Conservation (phyloP, 2,329 filamentous ascomycete genomes). For the Colletotrichum chlorophyti region DNA sequence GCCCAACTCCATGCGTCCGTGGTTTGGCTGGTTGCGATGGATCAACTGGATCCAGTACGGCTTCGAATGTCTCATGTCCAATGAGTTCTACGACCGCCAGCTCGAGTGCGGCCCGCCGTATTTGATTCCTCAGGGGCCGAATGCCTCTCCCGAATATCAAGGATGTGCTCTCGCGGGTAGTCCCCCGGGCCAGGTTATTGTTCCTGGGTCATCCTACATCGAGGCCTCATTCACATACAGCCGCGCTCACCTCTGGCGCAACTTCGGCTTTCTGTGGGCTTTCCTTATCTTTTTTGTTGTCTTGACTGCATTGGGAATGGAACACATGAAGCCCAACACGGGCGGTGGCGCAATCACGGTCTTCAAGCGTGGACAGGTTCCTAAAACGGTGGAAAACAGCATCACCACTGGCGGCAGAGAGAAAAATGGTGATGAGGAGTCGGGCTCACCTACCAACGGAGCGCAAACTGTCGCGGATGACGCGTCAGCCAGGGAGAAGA, state of each 20-base stretch:
- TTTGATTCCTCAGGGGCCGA: conserved; percentile 58
- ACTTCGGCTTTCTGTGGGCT: conserved; percentile 58
- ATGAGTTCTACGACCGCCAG: conserved; percentile 64
- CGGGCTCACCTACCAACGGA: conserved; percentile 48
- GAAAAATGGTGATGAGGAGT: conserved; percentile 59
- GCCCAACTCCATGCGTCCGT: conserved; percentile 50
- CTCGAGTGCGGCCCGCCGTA: conserved; percentile 61
- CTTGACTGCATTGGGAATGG: conserved; percentile 43
- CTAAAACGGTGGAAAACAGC: conserved; percentile 61
- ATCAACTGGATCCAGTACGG: conserved; percentile 61
- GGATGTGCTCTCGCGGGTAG: conserved; percentile 66
- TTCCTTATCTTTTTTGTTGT: conserved; percentile 56
- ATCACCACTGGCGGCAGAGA: conserved; percentile 58
- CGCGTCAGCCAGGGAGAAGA: conserved; percentile 25
- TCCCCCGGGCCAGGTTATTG: conserved; percentile 55
- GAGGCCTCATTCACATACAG: conserved; percentile 57
- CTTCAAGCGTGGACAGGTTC: conserved; percentile 69
- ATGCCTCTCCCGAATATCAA: conserved; percentile 57
- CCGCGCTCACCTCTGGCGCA: conserved; percentile 66
- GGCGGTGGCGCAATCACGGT: conserved; percentile 66
- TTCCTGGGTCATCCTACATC: conserved; percentile 64
- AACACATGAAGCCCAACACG: conserved; percentile 61
- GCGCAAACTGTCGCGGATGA: conserved; percentile 65
- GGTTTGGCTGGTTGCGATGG: conserved; percentile 63
- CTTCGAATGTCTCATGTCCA: conserved; percentile 72